A percentile compares a stretch with the other conserved stretches of the same genome.
These are phyloP conservation scores for Paxillus ammoniavirescens DNA, from an alignment of 768 basidiomycete species.

Conservation along the genomic window DNA sequence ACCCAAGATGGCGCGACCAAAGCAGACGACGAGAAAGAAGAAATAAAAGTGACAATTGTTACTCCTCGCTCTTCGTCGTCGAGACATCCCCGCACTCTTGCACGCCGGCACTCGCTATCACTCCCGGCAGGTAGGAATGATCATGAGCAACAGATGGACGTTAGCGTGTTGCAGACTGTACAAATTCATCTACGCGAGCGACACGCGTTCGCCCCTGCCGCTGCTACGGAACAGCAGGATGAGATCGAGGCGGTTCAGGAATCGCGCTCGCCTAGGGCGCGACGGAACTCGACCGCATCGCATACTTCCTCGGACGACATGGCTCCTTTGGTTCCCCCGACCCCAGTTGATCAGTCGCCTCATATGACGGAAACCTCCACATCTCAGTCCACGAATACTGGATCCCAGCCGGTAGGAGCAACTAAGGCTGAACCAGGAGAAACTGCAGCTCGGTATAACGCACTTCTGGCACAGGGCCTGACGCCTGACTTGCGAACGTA, in stretches of 20 bases:
- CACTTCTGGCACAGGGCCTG: constrained; percentile 61
- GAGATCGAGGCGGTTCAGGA: constrained; percentile 16
- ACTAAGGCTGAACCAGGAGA: constrained; percentile 21
- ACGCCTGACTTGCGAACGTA: constrained; percentile 67
- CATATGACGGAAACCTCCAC: no score
- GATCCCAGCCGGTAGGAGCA: constrained; percentile 22
- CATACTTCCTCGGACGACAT: constrained; percentile 22
- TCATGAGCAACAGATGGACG: constrained; percentile 32
- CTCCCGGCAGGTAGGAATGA: constrained; percentile 43
- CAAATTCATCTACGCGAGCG: constrained; percentile 61
- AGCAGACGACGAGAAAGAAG: constrained; percentile 61
- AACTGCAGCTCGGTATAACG: constrained; percentile 47
- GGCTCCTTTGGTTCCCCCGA: constrained; percentile 17
- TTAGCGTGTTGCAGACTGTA: constrained; percentile 59
- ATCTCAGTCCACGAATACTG: background rate
- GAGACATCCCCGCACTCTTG: constrained; percentile 42
- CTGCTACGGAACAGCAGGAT: constrained; percentile 15
- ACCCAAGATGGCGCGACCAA: constrained; percentile 47
- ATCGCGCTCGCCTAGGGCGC: constrained; percentile 34
- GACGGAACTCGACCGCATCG: constrained; percentile 50
- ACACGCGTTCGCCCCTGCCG: constrained; percentile 49
- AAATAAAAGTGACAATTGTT: constrained; percentile 35
- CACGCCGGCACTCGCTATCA: constrained; percentile 62
- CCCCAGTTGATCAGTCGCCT: constrained; percentile 9
- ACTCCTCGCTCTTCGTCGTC: constrained; percentile 26